Evolutionary conservation across 768 basidiomycete genomes (phyloP), one percentile per base, ranked within the genome.

Genomic region (Leccinum rimulosum): DNA sequence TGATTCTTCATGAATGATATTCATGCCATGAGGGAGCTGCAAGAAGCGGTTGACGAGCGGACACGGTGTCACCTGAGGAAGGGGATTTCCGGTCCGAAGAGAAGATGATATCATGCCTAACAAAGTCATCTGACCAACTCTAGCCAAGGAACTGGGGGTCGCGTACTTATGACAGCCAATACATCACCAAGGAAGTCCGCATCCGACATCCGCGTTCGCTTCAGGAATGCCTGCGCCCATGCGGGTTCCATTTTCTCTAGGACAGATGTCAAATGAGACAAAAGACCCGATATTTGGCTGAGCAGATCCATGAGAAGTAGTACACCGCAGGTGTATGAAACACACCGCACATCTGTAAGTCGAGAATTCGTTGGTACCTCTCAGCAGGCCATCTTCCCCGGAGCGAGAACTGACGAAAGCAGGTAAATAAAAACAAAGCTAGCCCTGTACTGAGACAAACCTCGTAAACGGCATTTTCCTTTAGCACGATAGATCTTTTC

Each of bases 41-140:
- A 79, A 70, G 57, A 80, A 83, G 1, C 81, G 77, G 54, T 80
- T 72, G 4, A 82, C 68, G 9, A 82, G 74, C 3, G 85, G 92
- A 64, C 87, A 89, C 0, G 93, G 92, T 3, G 92, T 94, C 55
- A 95, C 89, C 67, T 95, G 93, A 0, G 93, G 93, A 3, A 95
- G 76, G 0, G 93, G 85, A 7, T 75, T 76, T 4, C 90, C 92
- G 0, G 87, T 87, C 15, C 87, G 82, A 17, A 95, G 75, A 8
- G 91, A 81, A 0, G 85, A 86, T 0, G 91, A 87, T 56, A 91
- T 85, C 82, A 95, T 83, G 33, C 82, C 90, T 91, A 33, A 19
- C 31, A 51, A 19, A 11, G 4, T 9, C 38, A 22, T 43, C 4
- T 40, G n/a, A 19, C 22, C 43, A 61, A 27, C 0, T 14, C 11